phyloP scores from a whole-genome alignment of 257 asterid genomes.

The Rubia yunnanensis region DNA sequence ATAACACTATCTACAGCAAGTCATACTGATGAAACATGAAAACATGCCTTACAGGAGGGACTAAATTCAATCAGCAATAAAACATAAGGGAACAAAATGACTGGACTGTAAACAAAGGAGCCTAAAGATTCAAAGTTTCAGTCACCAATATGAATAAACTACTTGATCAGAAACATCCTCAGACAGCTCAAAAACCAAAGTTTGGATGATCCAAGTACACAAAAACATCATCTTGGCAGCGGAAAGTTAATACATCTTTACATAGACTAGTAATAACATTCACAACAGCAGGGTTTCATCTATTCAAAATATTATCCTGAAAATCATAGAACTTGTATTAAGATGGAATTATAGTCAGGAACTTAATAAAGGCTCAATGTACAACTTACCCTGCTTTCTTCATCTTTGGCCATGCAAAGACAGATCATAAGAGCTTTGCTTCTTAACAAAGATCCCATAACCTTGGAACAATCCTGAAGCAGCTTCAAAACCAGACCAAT shows the following conservation, averaged over 20 bases:
- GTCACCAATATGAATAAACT: background rate
- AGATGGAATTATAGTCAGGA: background rate
- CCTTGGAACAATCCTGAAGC: conserved; percentile 17
- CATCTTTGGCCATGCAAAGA: conserved; percentile 21
- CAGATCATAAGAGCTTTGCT: conserved; percentile 27
- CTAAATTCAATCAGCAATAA: background rate
- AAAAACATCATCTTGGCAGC: background rate
- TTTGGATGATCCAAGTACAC: background rate
- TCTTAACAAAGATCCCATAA: conserved; percentile 17
- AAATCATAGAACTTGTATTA: background rate
- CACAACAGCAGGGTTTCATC: background rate
- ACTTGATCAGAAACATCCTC: background rate
- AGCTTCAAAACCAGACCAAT: conserved; percentile 11
- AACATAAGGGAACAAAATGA: background rate
- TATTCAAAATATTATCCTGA: background rate
- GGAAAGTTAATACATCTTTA: background rate
- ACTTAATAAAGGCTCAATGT: background rate
- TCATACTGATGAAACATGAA: background rate
- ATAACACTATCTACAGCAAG: background rate
- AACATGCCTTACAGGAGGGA: background rate
- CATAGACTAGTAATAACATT: background rate
- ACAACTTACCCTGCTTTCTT: conserved; percentile 22
- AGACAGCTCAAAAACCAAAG: background rate
- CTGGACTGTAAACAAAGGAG: background rate
- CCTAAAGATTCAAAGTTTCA: background rate